Base-by-base conservation (phyloP, 352 stramenopile species). In the Globisporangium yorkense region DNA sequence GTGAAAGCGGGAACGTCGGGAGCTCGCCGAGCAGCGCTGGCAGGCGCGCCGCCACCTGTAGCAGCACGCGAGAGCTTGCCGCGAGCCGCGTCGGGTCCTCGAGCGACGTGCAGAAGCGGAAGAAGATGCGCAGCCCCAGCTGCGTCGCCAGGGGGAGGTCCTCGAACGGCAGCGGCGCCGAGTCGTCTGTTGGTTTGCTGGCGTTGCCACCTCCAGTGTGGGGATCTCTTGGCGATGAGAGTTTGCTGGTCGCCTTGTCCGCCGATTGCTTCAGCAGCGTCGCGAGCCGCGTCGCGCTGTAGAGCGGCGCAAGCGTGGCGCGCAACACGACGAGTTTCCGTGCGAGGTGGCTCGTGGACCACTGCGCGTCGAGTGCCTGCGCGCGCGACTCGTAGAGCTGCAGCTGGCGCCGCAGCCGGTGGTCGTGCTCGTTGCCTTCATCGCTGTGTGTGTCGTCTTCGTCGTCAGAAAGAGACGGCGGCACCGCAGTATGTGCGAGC, bases 111-210 rank as follows among this genome's bases (percentile, higher is more conserved):
- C 78, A 84, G 5, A 85, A 56, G 0, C 76, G 71, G 47, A 89
- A 92, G 58, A 94, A 92, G 51, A 92, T 71, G 21, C 66, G 68
- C n/a, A 94, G 55, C 31, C 66, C 75, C 5, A 91, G 56, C 56
- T 94, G 84, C 5, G 70, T 80, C 33, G 66, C 35, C 12, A 67
- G 33, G 0, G 83, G 62, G 0, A 86, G 41, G 3, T 87, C 75
- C 3, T 72, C 60, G 16, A 89, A 46, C 0, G 62, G 44, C 13
- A 76, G 54, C 12, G 75, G 64, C 2, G 47, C 33, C 12, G 51
- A n/a, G 24, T 65, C 65, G 5, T 43, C 41, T 46, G 24, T 53
- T 49, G 21, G 21, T 27, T 54, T 70, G 16, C n/a, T 44, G 9
- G 10, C 2, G 8, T 6, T 7, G 33, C 3, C n/a, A 2, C 13